Evolutionary conservation across 2,329 filamentous ascomycete genomes (phyloP).

Genomic region (Leptosphaerulina australis): DNA sequence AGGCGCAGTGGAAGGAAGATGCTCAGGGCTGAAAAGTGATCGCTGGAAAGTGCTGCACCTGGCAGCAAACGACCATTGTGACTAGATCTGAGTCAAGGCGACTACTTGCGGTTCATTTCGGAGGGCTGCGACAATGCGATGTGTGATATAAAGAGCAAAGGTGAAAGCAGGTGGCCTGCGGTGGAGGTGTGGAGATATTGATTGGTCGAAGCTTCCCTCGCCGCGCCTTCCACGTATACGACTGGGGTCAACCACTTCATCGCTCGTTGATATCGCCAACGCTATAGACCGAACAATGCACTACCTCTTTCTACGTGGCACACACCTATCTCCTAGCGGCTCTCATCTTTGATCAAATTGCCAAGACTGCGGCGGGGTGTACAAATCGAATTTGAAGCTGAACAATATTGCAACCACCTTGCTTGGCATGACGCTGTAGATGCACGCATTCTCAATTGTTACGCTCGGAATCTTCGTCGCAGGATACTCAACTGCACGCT

Average conservation of each 20-base stretch:
- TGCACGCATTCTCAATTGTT: slow-evolving; percentile 97
- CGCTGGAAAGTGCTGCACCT: background rate
- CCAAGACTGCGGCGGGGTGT: background rate
- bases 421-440: slow-evolving; percentile 57
- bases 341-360: background rate
- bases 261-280: slow-evolving; percentile 11
- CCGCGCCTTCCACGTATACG: slow-evolving; percentile 2
- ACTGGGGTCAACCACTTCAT: background rate
- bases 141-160: background rate
- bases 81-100: background rate
- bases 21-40: background rate
- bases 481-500: slow-evolving; percentile 98
- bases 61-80: slow-evolving; percentile 3
- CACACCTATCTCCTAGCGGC: background rate
- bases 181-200: slow-evolving; percentile 2
- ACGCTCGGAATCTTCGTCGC: slow-evolving; percentile 98
- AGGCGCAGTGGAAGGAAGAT: background rate
- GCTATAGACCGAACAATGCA: slow-evolving; percentile 24
- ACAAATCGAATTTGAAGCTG: background rate
- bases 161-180: slow-evolving; percentile 1
- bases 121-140: background rate
- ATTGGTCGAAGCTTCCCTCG: slow-evolving; percentile 9
- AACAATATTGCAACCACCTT: background rate
- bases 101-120: background rate
- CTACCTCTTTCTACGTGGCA: slow-evolving; percentile 12